These are phyloP conservation scores for Ophiostoma pallidulum DNA, from an alignment of 2,329 filamentous ascomycete species.

Conservation along the genomic window DNA sequence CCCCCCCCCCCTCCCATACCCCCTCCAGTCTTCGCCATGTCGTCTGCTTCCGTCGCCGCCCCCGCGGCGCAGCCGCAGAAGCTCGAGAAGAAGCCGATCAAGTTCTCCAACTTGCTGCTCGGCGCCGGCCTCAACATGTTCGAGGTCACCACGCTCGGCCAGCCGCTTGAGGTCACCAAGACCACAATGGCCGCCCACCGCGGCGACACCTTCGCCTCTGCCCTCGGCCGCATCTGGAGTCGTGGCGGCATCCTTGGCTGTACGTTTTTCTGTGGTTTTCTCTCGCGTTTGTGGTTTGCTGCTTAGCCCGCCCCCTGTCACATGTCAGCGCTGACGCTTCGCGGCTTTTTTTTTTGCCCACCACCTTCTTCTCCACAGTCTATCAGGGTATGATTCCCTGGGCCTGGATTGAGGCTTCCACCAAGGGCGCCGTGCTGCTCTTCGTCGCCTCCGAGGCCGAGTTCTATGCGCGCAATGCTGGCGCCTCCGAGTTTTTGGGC, in stretches of 20 bases:
- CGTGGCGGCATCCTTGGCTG: conserved; percentile 91
- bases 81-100: conserved; percentile 98
- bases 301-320: background rate
- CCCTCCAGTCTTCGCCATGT: conserved; percentile 51
- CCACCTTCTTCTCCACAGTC: conserved; percentile 51
- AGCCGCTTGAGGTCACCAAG: conserved; percentile 97
- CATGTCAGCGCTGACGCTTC: background rate
- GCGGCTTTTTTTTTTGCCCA: too few species aligned
- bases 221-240: conserved; percentile 81
- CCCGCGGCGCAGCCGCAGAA: conserved; percentile 40
- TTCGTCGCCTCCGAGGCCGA: conserved; percentile 98
- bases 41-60: conserved; percentile 44
- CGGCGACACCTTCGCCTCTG: conserved; percentile 71
- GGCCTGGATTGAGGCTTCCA: conserved; percentile 99
- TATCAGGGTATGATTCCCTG: conserved; percentile 99
- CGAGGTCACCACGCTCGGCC: conserved; percentile 59
- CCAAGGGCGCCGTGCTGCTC: conserved; percentile 96
- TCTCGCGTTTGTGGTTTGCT: background rate
- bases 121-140: conserved; percentile 94
- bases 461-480: conserved; percentile 77
- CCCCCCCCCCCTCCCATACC: too few species aligned
- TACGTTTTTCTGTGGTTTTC: conserved; percentile 41
- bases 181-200: conserved; percentile 99
- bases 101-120: conserved; percentile 97
- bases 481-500: conserved; percentile 75